Percentiles rank a stretch among this genome's conserved stretches.
Conservation (phyloP, 2,329 filamentous ascomycete genomes). For the Torrubiellomyces zombiae region DNA sequence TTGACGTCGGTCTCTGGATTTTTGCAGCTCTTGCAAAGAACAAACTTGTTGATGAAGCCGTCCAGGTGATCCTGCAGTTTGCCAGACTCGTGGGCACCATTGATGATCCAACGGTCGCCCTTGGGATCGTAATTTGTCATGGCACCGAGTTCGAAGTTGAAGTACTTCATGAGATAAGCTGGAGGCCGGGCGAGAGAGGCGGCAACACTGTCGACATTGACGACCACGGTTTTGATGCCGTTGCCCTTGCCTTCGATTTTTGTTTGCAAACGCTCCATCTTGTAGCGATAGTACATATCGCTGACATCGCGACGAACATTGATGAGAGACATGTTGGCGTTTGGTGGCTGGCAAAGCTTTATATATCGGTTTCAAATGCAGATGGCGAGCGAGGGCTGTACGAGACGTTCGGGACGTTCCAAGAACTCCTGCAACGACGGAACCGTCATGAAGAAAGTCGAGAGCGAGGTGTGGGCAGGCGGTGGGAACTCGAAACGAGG, state of each 20-base stretch:
- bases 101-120: constrained; percentile 99
- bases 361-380: too few species aligned
- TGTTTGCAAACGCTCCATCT: constrained; percentile 97
- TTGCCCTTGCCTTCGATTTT: constrained; percentile 99
- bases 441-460: constrained; percentile 21
- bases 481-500: too few species aligned
- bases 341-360: constrained; percentile 7
- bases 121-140: constrained; percentile 96
- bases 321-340: constrained; percentile 80
- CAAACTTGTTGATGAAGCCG: constrained; percentile 96
- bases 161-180: constrained; percentile 97
- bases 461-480: too few species aligned
- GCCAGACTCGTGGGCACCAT: constrained; percentile 83
- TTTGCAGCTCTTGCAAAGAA: constrained; percentile 99
- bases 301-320: constrained; percentile 97
- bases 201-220: constrained; percentile 90
- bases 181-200: constrained; percentile 83
- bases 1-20: constrained; percentile 95
- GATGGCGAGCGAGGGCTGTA: too few species aligned
- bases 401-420: constrained; percentile 4
- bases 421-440: constrained; percentile 9
- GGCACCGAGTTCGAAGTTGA: constrained; percentile 94
- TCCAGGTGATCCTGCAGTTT: constrained; percentile 98
- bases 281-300: constrained; percentile 99
- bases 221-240: constrained; percentile 96